A percentile compares a stretch with the other conserved stretches of the same genome.
Conservation (phyloP, 1,139 yeast genomes). For the Hyphopichia wangnamkhiaoensis region DNA sequence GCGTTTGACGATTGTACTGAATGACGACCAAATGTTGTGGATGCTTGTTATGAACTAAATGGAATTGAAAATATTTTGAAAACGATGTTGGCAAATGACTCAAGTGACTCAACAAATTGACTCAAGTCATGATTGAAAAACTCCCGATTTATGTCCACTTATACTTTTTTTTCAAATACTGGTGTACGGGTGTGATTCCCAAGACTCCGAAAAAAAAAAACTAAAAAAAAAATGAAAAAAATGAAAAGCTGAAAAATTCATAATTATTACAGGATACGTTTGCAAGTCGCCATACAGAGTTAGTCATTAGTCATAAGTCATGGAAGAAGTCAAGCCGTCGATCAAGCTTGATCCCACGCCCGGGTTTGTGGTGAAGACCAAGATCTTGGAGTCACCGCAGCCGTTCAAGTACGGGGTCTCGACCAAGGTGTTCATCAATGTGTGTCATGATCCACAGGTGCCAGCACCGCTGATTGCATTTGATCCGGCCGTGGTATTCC, state of each 20-base stretch:
- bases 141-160: too few relatives aligned
- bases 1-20: neutral
- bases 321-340: slow-evolving; percentile 21
- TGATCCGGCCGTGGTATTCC: slow-evolving; percentile 58
- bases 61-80: too few relatives aligned
- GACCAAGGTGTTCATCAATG: slow-evolving; percentile 74
- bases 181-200: too few relatives aligned
- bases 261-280: too few relatives aligned
- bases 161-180: too few relatives aligned
- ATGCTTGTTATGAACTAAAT: neutral
- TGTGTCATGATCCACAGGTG: slow-evolving; percentile 65
- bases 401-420: slow-evolving; percentile 27
- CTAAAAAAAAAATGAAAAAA: too few relatives aligned
- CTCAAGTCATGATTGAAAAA: neutral
- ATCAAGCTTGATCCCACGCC: slow-evolving; percentile 47
- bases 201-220: too few relatives aligned
- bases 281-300: too few relatives aligned
- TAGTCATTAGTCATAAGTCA: slow-evolving; percentile 4
- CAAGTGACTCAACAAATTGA: neutral
- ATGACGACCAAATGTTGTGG: slow-evolving; percentile 1
- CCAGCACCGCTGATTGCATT: slow-evolving; percentile 55
- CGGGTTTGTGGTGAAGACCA: slow-evolving; percentile 67
- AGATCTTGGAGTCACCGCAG: slow-evolving; percentile 38
- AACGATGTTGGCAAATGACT: neutral
- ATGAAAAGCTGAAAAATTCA: too few relatives aligned